Evolutionary conservation across 2,329 filamentous ascomycete species (phyloP), one percentile per base, ranked within the genome.

Genomic region (Calonectria fujianensis): DNA sequence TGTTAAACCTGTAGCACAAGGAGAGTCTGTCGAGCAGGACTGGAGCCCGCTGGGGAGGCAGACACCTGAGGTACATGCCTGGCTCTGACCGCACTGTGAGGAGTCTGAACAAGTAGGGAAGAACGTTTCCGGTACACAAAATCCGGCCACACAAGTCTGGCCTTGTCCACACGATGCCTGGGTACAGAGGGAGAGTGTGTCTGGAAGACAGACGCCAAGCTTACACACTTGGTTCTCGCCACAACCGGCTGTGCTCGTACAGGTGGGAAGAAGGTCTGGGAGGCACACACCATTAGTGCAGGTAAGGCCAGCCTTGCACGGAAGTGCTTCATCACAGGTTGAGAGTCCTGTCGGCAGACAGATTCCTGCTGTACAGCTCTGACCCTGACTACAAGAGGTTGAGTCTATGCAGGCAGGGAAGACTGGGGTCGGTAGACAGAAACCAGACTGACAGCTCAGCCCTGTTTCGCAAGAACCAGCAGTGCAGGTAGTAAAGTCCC

Each of bases 131-230:
- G 69, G 70, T 14, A 72, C 20, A 32, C 70, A 72, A 32, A 72
- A 29, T 3, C 70, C 70, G 10, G 50, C 50, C 2, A 65, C 66
- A 20, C 70, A 72, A 32, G 51, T 29, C 27, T 72, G 39, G 4
- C 24, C 16, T 20, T 48, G 29, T 3, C 3, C 20, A 37, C 69
- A 72, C 8, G 29, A 48, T 0, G 39, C 41, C 2, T 32, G 27
- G 4, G 52, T 27, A 10, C 67, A 69, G 11, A 69, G 29, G 5
- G 52, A 31, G 4, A 65, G 37, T n/a, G 37, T 10, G 2, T 39
- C 31, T 18, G 71, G 65, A n/a, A 73, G 20, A 45, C 71, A 73
- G 9, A 65, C 57, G 6, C 71, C 71, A 11, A 63, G 37, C 27
- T 37, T 29, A 11, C 71, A 73, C n/a, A 39, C 35, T n/a, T 69